Base-by-base conservation (phyloP, 805 yeast genomes). In the Saccharomycopsis vini region DNA sequence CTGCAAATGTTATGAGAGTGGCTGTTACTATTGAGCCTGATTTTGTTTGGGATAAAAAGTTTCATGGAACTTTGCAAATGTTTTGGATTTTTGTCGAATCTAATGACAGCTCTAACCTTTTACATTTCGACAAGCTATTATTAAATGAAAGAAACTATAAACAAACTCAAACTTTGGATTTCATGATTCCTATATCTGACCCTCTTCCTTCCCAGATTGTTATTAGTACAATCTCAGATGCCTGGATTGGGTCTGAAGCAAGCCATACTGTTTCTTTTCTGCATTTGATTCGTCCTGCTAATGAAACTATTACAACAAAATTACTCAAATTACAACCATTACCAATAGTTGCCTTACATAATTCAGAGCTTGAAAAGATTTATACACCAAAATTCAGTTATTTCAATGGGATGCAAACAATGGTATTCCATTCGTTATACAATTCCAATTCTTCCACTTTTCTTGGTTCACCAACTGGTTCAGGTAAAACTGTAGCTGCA, bases 361-460 rank as follows among this genome's bases (percentile, higher is more conserved):
- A 88, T 56, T 62, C 71, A 1, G 66, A 69, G 13, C 61, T 86
- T 36, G 95, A 89, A 57, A 56, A 66, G 3, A 78, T 89, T 34
- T 92, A 92, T 58, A 64, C 69, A 3, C 46, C 60, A 5, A 77
- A 71, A 52, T 92, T 92, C 67, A 74, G 75, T 45, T 90, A 84
- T 62, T 92, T 92, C 71, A 92, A 92, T 58, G 97, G 98, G 3
- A 89, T 92, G 96, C 98, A 92, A 63, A 90, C 97, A 0, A 90
- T 90, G 97, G 75, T 82, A 0, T 92, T 92, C 64, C 95, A 89
- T 57, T 75, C 95, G 0, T 63, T 92, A 37, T 92, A 89, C 63
- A 79, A 92, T 60, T 65, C 81, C 1, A 75, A 82, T 50, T 72
- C 81, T 1, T 84, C 83, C 58, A 89, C 82, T 0, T 84, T 92